These are phyloP conservation scores for Abelmoschus esculentus DNA, from an alignment of 345 rosid genomes.

Conservation along the genomic window DNA sequence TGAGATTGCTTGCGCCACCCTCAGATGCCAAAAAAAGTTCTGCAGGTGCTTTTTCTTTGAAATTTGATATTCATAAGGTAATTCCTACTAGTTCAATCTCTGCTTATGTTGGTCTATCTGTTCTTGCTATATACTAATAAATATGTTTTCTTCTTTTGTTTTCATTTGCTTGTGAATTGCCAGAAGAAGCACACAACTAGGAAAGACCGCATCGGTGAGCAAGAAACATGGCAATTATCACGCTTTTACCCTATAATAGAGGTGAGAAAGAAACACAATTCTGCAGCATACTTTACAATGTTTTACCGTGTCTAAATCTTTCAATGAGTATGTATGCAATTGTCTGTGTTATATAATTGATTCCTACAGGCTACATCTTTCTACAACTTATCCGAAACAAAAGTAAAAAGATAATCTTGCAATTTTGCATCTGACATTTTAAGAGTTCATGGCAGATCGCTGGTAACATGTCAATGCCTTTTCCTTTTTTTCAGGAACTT, in stretches of 20 bases:
- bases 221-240: slow-evolving; percentile 81
- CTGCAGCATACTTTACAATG: background rate
- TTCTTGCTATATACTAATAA: slow-evolving; percentile 10
- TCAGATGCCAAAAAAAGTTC: slow-evolving; percentile 67
- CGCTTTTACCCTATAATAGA: slow-evolving; percentile 96
- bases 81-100: slow-evolving; percentile 1
- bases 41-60: slow-evolving; percentile 58
- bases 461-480: slow-evolving; percentile 12
- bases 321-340: background rate
- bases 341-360: background rate
- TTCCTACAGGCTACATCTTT: background rate
- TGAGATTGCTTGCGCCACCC: slow-evolving; percentile 72
- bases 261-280: slow-evolving; percentile 29
- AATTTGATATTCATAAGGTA: slow-evolving; percentile 95
- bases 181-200: slow-evolving; percentile 89
- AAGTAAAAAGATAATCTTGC: background rate
- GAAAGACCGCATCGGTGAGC: slow-evolving; percentile 71
- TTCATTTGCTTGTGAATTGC: slow-evolving; percentile 21
- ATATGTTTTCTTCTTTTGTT: background rate
- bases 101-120: slow-evolving; percentile 9
- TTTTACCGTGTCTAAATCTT: background rate
- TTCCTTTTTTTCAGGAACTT: slow-evolving; percentile 53
- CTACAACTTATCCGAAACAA: background rate
- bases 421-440: background rate
- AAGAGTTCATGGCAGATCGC: background rate